Conservation (phyloP, 1,139 yeast species). For the Yamadazyma epiphylla region DNA sequence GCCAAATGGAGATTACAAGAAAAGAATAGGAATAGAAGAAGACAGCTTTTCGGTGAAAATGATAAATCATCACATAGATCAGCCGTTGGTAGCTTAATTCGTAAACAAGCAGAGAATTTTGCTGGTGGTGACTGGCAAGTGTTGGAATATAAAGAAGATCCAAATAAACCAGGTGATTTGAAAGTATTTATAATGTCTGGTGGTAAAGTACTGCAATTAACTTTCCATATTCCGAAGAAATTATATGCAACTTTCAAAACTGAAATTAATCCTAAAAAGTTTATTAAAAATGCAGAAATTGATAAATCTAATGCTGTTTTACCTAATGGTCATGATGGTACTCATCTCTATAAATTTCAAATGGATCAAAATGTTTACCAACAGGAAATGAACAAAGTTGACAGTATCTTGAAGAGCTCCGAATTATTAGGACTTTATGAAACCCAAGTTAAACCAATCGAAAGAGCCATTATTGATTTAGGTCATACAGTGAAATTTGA, state of each 20-base stretch:
- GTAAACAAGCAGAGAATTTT: slow-evolving; percentile 74
- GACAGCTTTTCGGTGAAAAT: slow-evolving; percentile 70
- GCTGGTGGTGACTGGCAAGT: slow-evolving; percentile 84
- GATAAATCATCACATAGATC: slow-evolving; percentile 44
- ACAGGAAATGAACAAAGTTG: slow-evolving; percentile 55
- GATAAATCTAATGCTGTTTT: slow-evolving; percentile 57
- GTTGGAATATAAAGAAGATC: slow-evolving; percentile 61
- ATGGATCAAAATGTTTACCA: slow-evolving; percentile 64
- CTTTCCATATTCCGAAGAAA: slow-evolving; percentile 70
- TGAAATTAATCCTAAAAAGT: slow-evolving; percentile 39
- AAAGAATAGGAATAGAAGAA: slow-evolving; percentile 66
- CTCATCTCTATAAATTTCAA: slow-evolving; percentile 55
- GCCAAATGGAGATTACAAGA: slow-evolving; percentile 80
- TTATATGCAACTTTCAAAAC: slow-evolving; percentile 66
- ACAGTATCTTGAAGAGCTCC: slow-evolving; percentile 63
- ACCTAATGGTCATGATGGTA: slow-evolving; percentile 67
- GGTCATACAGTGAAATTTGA: slow-evolving; percentile 74
- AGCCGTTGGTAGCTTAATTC: slow-evolving; percentile 64
- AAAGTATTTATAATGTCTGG: slow-evolving; percentile 69
- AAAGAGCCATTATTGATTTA: slow-evolving; percentile 72
- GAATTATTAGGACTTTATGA: slow-evolving; percentile 75
- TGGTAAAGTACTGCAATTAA: slow-evolving; percentile 69
- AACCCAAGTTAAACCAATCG: slow-evolving; percentile 60
- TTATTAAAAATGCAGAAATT: slow-evolving; percentile 52
- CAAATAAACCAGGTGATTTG: slow-evolving; percentile 66